phyloP scores from a whole-genome alignment of 805 yeast genomes.

The Wickerhamomyces ciferrii region DNA sequence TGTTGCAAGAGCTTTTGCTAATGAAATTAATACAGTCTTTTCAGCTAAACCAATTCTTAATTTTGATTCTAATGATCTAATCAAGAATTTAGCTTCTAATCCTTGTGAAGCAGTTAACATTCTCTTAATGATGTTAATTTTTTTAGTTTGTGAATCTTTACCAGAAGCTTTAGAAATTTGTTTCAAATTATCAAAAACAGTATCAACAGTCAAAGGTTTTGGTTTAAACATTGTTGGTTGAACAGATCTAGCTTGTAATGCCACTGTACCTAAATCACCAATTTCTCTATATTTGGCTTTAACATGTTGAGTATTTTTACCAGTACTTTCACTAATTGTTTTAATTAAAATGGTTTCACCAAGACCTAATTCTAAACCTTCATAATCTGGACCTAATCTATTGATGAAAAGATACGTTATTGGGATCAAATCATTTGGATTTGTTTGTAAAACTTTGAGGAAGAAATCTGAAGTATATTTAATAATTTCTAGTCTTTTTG shows the following conservation, averaged over 20 bases:
- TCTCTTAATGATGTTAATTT: slow-evolving; percentile 73
- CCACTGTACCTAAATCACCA: slow-evolving; percentile 91
- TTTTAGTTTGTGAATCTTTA: slow-evolving; percentile 71
- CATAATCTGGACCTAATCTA: slow-evolving; percentile 92
- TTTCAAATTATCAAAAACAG: slow-evolving; percentile 69
- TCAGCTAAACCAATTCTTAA: slow-evolving; percentile 92
- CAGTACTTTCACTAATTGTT: slow-evolving; percentile 87
- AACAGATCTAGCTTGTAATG: slow-evolving; percentile 72
- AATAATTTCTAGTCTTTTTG: slow-evolving; percentile 80
- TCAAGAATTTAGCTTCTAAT: slow-evolving; percentile 83
- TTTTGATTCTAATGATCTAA: slow-evolving; percentile 89
- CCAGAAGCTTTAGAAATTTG: slow-evolving; percentile 79
- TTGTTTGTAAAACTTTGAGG: slow-evolving; percentile 49
- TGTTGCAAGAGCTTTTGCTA: slow-evolving; percentile 76
- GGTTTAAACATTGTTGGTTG: slow-evolving; percentile 96
- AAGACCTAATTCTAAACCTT: slow-evolving; percentile 87
- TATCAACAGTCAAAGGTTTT: slow-evolving; percentile 63
- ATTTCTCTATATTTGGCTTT: slow-evolving; percentile 68
- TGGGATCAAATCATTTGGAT: slow-evolving; percentile 52
- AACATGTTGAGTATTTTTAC: slow-evolving; percentile 66
- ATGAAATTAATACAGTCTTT: slow-evolving; percentile 77
- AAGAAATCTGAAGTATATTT: slow-evolving; percentile 72
- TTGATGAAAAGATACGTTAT: slow-evolving; percentile 85
- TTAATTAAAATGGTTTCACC: slow-evolving; percentile 88
- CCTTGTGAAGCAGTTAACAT: slow-evolving; percentile 84